Conservation (phyloP, 768 basidiomycete genomes). For the Tylopilus felleus region DNA sequence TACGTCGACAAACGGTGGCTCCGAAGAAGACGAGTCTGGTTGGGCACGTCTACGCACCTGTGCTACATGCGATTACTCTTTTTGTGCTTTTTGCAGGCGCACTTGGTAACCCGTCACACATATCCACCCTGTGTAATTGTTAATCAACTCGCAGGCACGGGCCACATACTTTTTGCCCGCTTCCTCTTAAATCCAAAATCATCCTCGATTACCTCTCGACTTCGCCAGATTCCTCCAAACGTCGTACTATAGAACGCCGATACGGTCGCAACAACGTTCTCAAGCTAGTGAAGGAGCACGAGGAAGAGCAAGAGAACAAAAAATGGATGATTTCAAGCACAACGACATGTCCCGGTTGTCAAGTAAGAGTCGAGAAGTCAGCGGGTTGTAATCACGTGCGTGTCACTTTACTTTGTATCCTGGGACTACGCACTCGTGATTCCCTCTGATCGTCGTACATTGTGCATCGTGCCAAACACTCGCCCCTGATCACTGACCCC, state of each 20-base stretch:
- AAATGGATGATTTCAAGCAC: slow-evolving; percentile 71
- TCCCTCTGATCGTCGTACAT: not conserved
- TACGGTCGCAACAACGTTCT: slow-evolving; percentile 62
- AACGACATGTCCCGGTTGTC: slow-evolving; percentile 71
- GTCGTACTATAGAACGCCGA: slow-evolving; percentile 52
- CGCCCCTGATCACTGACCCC: slow-evolving; percentile 3
- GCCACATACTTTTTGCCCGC: slow-evolving; percentile 64
- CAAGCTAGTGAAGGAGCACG: slow-evolving; percentile 56
- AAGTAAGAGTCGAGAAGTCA: slow-evolving; percentile 69
- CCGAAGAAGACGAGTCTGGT: slow-evolving; percentile 51
- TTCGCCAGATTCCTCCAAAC: slow-evolving; percentile 48
- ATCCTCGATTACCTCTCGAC: slow-evolving; percentile 64
- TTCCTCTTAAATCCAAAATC: slow-evolving; percentile 62
- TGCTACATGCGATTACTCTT: slow-evolving; percentile 66
- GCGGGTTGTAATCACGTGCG: slow-evolving; percentile 87
- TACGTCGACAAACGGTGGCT: slow-evolving; percentile 11
- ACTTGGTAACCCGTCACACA: slow-evolving; percentile 59
- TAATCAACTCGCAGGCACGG: slow-evolving; percentile 63
- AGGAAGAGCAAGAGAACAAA: slow-evolving; percentile 73
- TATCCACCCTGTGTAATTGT: not conserved
- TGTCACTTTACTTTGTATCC: slow-evolving; percentile 3
- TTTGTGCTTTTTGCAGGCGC: slow-evolving; percentile 78
- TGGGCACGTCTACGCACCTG: slow-evolving; percentile 77
- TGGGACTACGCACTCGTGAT: not conserved
- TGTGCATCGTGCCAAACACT: not conserved